Base-by-base conservation (phyloP, 1,284 basidiomycete species). In the Apiotrichum montevideense region DNA sequence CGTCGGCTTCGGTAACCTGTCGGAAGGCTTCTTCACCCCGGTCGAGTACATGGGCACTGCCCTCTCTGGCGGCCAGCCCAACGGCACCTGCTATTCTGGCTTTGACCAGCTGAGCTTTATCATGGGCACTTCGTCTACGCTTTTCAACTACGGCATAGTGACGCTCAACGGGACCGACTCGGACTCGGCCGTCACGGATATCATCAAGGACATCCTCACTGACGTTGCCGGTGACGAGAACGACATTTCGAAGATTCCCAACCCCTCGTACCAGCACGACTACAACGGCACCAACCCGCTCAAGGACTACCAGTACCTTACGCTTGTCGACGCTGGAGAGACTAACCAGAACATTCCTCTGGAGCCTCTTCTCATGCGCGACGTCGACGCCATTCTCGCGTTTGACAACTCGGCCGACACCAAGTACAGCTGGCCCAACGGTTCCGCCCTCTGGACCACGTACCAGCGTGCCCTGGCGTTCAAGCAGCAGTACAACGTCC, bases 351-450 rank as follows among this genome's bases (percentile, higher is more conserved):
- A 80, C 64, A 67, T 81, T 39, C 80, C 80, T 0, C 63, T 82
- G 41, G 79, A 80, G 59, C 80, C 81, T 1, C 72, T 82, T 1
- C 66, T 82, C 32, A 70, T 79, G 59, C 74, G 82, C 35, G 63
- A 67, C 3, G 69, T 82, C 52, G 82, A 83, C 62, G 67, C 78
- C 39, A 77, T 83, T 62, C 58, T 83, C 52, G 81, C 80, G 0
- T 74, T 81, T 33, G 82, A 83, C 66, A 73, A 73, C n/a, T 78
- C 77, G 0, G 80, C 78, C 41, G 82, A 83, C 63, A 79, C 79
- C 2, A 67, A 58, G 34, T 73, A 75, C 55, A 70, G 58, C 34
- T 82, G 78, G 79, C 79, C 81, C 3, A 82, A 82, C 66, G 79
- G 79, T 4, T 77, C 79, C 0, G 70, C 79, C 3, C 67, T 81